These are phyloP conservation scores for Microbotryum intermedium DNA, from an alignment of 1,284 basidiomycete genomes.

Conservation along the genomic window DNA sequence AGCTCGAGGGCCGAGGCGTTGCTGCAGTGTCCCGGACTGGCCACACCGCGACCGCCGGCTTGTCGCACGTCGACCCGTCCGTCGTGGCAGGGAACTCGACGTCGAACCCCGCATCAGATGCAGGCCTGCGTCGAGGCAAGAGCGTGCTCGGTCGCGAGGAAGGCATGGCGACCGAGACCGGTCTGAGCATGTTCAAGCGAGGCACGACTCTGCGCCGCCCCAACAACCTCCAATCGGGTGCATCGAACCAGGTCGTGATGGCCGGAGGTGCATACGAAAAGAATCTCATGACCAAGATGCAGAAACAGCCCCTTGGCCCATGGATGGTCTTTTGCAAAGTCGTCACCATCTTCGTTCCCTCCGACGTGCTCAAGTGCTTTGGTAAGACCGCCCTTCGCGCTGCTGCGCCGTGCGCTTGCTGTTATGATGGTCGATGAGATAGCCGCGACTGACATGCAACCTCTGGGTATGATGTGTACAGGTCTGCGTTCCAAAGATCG, in stretches of 20 bases:
- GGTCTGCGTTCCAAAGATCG: slow-evolving; percentile 87
- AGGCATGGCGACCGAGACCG: slow-evolving; percentile 62
- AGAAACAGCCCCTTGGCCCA: slow-evolving; percentile 64
- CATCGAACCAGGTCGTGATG: slow-evolving; percentile 38
- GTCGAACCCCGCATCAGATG: neutral
- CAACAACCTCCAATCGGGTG: slow-evolving; percentile 46
- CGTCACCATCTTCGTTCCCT: slow-evolving; percentile 73
- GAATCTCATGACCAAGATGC: slow-evolving; percentile 24
- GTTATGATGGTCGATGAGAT: neutral
- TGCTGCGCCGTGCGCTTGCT: neutral
- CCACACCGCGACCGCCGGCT: slow-evolving; percentile 47
- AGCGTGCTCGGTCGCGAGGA: slow-evolving; percentile 79
- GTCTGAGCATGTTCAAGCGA: slow-evolving; percentile 75
- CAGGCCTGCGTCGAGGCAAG: slow-evolving; percentile 62
- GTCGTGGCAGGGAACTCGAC: slow-evolving; percentile 6
- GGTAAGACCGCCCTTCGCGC: slow-evolving; percentile 36
- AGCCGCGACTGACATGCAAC: neutral
- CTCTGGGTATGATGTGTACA: slow-evolving; percentile 33
- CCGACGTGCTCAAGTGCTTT: slow-evolving; percentile 50
- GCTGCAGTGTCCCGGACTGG: slow-evolving; percentile 67
- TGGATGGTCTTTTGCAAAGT: slow-evolving; percentile 97
- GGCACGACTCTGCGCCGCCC: slow-evolving; percentile 62
- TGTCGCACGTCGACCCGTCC: slow-evolving; percentile 9
- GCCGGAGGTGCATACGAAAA: slow-evolving; percentile 27
- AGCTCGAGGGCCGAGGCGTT: slow-evolving; percentile 52